phyloP scores from a whole-genome alignment of 345 rosid species.

The Trapa bicornis region DNA sequence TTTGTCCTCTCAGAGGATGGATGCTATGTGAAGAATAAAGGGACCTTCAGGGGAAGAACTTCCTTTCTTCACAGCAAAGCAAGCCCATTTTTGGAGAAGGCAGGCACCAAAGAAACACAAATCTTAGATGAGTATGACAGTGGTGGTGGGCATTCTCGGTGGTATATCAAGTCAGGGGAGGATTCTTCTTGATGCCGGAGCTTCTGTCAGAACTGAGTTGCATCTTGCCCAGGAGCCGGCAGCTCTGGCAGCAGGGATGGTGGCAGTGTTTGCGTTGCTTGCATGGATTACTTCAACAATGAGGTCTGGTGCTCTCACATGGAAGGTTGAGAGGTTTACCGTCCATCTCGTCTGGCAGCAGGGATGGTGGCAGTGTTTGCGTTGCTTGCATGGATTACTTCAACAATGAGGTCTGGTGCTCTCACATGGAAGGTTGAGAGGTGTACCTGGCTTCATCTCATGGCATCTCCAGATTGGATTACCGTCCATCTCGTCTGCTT shows the following conservation, averaged over 20 bases:
- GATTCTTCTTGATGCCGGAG: background rate
- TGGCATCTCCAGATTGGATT: background rate
- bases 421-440: slow-evolving; percentile 3
- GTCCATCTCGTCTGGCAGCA: background rate
- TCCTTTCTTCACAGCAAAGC: slow-evolving; percentile 9
- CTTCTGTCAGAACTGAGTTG: background rate
- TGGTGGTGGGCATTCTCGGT: background rate
- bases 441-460: background rate
- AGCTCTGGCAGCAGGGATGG: background rate
- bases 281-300: background rate
- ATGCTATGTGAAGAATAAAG: background rate
- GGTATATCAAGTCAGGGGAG: background rate
- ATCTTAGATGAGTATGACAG: background rate
- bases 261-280: background rate
- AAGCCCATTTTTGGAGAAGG: background rate
- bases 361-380: background rate
- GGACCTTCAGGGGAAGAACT: background rate
- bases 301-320: background rate
- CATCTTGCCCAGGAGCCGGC: background rate
- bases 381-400: background rate
- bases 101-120: background rate
- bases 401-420: background rate
- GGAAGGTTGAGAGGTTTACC: slow-evolving; percentile 5
- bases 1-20: background rate
- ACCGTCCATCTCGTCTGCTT: slow-evolving; percentile 5